Evolutionary conservation across 2,329 filamentous ascomycete species (phyloP), one percentile per base, ranked within the genome.

Genomic region (Daldinia eschscholtzii): DNA sequence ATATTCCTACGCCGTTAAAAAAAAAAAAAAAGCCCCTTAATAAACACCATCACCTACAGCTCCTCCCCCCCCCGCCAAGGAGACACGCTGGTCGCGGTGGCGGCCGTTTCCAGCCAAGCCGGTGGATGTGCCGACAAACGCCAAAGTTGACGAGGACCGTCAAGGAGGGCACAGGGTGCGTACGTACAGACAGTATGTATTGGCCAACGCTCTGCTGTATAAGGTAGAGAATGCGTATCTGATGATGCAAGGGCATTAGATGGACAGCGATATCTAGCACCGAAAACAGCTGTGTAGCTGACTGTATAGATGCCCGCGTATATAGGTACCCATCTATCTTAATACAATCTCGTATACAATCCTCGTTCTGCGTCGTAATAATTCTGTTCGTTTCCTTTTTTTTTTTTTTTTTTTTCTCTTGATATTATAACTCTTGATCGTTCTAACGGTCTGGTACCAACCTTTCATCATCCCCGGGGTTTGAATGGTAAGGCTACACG

Each of bases 41-140:
- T 55, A 37, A 23, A 23, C 12, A 33, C n/a, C 20, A 39, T 37
- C 12, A 20, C 30, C 33, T 3, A 26, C n/a, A 15, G 7, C 30
- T 18, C 46, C 12, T 1, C 13, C 26, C 4, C 28, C 60, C 62
- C 30, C 15, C 33, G 4, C 33, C 33, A 35, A 35, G 33, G 23
- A 35, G 12, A 41, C 33, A 46, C 13, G 33, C 15, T 42, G 35
- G 4, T 52, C 35, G 52, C 53, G 55, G 61, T 57, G 39, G 41
- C 52, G 48, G 41, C 62, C 62, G 62, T 65, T 64, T 60, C 50
- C 53, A 56, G 39, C 56, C 33, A 52, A 37, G 18, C 37, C 9
- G 33, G 6, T 55, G n/a, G 35, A 55, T 39, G n/a, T 55, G 33
- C 52, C 33, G 52, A 37, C n/a, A 55, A 50, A 33, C 50, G 39